Conservation (phyloP, 768 basidiomycete species). For the Agaricus subrufescens region DNA sequence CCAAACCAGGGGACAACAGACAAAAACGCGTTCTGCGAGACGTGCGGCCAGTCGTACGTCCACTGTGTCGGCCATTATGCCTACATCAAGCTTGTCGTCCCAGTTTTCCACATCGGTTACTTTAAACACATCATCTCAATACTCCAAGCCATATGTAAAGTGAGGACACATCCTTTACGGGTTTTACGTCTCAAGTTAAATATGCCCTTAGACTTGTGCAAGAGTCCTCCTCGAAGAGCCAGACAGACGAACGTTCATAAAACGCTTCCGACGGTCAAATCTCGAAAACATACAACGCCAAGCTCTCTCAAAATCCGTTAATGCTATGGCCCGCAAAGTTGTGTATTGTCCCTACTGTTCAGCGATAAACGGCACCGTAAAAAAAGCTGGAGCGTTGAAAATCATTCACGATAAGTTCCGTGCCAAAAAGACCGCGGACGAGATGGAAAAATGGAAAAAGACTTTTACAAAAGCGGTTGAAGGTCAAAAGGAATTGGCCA, state of each 20-base stretch:
- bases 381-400: constrained; percentile 91
- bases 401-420: constrained; percentile 98
- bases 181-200: background rate
- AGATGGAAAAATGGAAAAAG: constrained; percentile 83
- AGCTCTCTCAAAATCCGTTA: constrained; percentile 77
- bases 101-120: constrained; percentile 98
- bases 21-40: constrained; percentile 89
- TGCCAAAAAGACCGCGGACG: constrained; percentile 86
- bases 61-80: constrained; percentile 99
- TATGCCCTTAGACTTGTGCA: constrained; percentile 68
- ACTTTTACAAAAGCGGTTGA: constrained; percentile 80
- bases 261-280: constrained; percentile 84
- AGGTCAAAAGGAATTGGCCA: constrained; percentile 80
- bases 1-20: constrained; percentile 82
- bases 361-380: constrained; percentile 91
- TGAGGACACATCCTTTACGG: constrained; percentile 24
- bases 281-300: constrained; percentile 93
- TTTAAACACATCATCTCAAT: constrained; percentile 94
- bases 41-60: constrained; percentile 86
- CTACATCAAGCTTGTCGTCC: constrained; percentile 94
- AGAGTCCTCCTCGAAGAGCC: constrained; percentile 85
- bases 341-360: constrained; percentile 92
- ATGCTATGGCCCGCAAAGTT: constrained; percentile 82
- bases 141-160: constrained; percentile 97
- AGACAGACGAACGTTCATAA: constrained; percentile 79